A percentile compares a stretch with the other conserved stretches of the same genome.
phyloP scores from a whole-genome alignment of 371 early-diverging fungal species.

The Amoeboaphelidium protococcarum region DNA sequence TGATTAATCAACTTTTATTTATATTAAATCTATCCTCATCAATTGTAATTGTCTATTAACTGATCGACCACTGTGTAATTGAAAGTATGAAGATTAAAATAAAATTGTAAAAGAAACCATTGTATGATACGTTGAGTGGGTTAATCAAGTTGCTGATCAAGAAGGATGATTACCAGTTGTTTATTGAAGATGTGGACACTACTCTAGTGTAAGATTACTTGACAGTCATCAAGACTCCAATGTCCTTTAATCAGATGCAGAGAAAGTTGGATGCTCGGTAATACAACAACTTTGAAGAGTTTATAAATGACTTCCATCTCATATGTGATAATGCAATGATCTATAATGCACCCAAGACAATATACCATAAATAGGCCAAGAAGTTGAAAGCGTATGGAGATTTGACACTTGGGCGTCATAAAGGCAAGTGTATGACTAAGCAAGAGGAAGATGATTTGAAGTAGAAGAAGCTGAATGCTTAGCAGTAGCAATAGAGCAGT shows the following conservation, averaged over 20 bases:
- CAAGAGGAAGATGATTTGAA: no score
- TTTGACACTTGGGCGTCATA: no score
- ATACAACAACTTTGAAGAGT: slow-evolving; percentile 23
- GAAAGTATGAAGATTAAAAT: neutral
- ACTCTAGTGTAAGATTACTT: slow-evolving; percentile 18
- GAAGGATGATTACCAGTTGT: neutral
- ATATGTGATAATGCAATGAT: slow-evolving; percentile 20
- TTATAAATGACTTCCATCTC: slow-evolving; percentile 32
- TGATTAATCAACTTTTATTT: no score
- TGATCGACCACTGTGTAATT: no score
- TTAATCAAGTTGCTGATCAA: neutral
- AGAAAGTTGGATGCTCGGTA: slow-evolving; percentile 25
- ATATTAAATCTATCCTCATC: no score
- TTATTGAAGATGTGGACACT: neutral
- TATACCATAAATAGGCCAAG: neutral
- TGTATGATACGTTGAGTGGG: neutral
- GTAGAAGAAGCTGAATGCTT: no score
- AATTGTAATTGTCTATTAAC: no score
- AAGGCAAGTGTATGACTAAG: no score
- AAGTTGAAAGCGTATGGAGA: no score
- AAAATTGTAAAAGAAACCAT: neutral
- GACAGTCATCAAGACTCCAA: slow-evolving; percentile 29
- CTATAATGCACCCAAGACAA: neutral
- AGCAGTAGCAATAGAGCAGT: no score
- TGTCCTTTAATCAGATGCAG: slow-evolving; percentile 34